Evolutionary conservation across 2,329 filamentous ascomycete genomes (phyloP).

Genomic region (Huntiella savannae): DNA sequence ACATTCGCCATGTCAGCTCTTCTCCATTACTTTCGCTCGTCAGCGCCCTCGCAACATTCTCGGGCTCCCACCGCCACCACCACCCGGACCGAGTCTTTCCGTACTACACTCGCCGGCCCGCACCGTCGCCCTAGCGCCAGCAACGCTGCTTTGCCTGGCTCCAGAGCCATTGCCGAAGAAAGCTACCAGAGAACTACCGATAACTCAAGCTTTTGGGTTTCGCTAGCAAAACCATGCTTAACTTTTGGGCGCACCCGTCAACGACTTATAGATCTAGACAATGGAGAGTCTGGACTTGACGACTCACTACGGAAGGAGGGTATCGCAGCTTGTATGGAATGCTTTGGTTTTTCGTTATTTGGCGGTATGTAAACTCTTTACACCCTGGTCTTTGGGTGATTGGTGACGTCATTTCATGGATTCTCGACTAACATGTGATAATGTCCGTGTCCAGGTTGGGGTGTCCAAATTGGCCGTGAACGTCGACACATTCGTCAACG

Average conservation of each 20-base stretch:
- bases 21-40: slow-evolving; percentile 1
- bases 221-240: slow-evolving; percentile 8
- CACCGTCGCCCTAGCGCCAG: background rate
- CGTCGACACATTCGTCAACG: slow-evolving; percentile 9
- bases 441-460: slow-evolving; percentile 10
- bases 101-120: background rate
- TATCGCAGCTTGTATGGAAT: slow-evolving; percentile 7
- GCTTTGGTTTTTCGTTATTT: slow-evolving; percentile 6
- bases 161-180: background rate
- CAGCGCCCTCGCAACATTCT: background rate
- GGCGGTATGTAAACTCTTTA: background rate
- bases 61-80: background rate
- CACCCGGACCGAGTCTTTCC: background rate
- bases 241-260: slow-evolving; percentile 9
- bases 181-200: slow-evolving; percentile 7
- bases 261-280: slow-evolving; percentile 8
- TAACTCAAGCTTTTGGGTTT: slow-evolving; percentile 6
- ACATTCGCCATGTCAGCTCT: background rate
- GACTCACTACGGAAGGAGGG: slow-evolving; percentile 8
- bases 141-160: no score
- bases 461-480: slow-evolving; percentile 9
- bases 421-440: slow-evolving; percentile 11
- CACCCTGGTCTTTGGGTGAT: background rate
- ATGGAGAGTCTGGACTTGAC: slow-evolving; percentile 8
- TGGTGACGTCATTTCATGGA: slow-evolving; percentile 7